Evolutionary conservation across 2,329 filamentous ascomycete species (phyloP).

Genomic region (Xylariaceae sp.): DNA sequence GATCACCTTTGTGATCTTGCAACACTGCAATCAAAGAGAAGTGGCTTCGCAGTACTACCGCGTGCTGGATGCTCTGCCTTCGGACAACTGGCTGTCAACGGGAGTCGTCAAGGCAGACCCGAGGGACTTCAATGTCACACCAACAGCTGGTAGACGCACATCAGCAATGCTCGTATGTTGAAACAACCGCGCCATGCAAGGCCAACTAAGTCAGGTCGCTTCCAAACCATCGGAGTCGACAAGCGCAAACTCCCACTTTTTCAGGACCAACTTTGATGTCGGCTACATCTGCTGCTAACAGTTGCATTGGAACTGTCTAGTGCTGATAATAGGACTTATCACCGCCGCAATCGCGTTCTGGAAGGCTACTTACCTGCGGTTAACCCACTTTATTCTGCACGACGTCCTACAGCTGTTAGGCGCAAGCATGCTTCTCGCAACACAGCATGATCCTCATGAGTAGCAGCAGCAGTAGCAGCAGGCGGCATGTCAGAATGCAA

Average conservation of each 20-base stretch:
- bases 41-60: background rate
- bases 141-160: background rate
- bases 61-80: background rate
- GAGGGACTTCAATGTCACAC: background rate
- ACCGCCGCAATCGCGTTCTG: background rate
- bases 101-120: background rate
- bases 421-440: background rate
- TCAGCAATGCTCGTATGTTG: background rate
- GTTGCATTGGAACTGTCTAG: background rate
- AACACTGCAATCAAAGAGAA: background rate
- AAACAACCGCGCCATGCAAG: too few species aligned
- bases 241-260: constrained; percentile 1
- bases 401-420: constrained; percentile 1
- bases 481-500: background rate
- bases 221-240: background rate
- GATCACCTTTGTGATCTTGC: background rate
- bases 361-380: background rate
- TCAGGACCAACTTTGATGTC: background rate
- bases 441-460: background rate
- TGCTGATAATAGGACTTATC: background rate
- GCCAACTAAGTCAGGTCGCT: background rate
- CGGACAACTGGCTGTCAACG: background rate
- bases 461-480: background rate
- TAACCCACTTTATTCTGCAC: background rate
- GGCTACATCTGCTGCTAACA: background rate